These are phyloP conservation scores for Cercospora sesami DNA, from an alignment of 2,329 filamentous ascomycete genomes.

Conservation along the genomic window DNA sequence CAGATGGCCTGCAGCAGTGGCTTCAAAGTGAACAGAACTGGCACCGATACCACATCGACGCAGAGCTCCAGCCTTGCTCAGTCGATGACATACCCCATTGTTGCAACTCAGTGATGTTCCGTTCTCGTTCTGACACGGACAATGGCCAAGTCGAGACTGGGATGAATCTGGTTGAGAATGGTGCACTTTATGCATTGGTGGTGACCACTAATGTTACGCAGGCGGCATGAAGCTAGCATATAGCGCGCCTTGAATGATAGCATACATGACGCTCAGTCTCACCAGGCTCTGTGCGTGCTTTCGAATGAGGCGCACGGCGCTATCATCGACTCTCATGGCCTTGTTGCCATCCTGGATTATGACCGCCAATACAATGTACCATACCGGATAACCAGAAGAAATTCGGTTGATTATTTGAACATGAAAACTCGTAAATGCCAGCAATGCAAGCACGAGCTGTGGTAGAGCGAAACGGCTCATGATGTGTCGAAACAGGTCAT, in stretches of 20 bases:
- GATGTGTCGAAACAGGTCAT: conserved; percentile 24
- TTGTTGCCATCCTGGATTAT: conserved; percentile 30
- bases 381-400: conserved; percentile 82
- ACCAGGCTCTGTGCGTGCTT: conserved; percentile 47
- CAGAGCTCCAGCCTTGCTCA: not conserved
- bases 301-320: conserved; percentile 2
- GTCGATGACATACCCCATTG: not conserved
- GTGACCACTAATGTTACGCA: conserved; percentile 48
- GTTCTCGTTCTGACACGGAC: not conserved
- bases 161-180: not conserved
- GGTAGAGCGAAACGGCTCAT: conserved; percentile 63
- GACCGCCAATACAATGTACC: conserved; percentile 78
- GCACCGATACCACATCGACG: not conserved
- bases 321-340: not conserved
- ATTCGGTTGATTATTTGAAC: conserved; percentile 92
- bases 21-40: not conserved
- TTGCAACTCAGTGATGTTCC: not conserved
- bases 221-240: conserved; percentile 92
- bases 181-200: not conserved
- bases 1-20: not conserved
- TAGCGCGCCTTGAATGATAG: conserved; percentile 74
- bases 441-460: conserved; percentile 68
- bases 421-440: conserved; percentile 80
- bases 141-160: not conserved
- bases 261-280: conserved; percentile 77